phyloP scores from a whole-genome alignment of 257 asterid species.

The Solanum phureja region DNA sequence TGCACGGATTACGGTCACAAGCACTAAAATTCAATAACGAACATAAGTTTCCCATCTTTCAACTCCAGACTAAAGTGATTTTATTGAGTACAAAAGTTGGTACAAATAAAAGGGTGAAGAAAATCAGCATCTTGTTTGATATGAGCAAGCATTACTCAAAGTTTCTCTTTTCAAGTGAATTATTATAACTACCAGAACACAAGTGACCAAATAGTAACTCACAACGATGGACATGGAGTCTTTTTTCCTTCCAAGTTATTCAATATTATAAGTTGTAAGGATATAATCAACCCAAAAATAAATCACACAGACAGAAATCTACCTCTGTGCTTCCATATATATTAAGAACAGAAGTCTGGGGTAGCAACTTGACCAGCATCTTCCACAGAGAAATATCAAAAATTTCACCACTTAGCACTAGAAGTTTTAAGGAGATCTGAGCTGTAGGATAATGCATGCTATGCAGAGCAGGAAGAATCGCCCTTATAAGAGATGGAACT shows the following conservation, averaged over 20 bases:
- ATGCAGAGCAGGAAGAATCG: constrained; percentile 54
- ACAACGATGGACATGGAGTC: not conserved
- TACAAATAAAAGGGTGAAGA: not conserved
- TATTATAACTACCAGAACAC: not conserved
- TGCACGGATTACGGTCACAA: not conserved
- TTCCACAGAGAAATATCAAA: constrained; percentile 51
- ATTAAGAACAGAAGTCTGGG: constrained; percentile 63
- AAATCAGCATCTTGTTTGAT: not conserved
- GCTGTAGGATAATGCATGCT: constrained; percentile 20
- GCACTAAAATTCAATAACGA: not conserved
- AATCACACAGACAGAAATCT: constrained; percentile 4
- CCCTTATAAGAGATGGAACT: constrained; percentile 79
- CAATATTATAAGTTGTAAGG: not conserved
- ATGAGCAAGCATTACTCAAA: not conserved
- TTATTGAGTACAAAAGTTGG: not conserved
- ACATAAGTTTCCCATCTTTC: not conserved
- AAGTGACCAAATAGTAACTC: not conserved
- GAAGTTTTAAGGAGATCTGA: constrained; percentile 51
- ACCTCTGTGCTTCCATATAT: constrained; percentile 98
- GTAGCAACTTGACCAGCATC: constrained; percentile 59
- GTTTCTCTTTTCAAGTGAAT: not conserved
- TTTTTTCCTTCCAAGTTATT: not conserved
- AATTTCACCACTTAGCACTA: constrained; percentile 82
- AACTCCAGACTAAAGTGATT: not conserved
- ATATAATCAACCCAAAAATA: not conserved